A percentile compares a stretch with the other conserved stretches of the same genome.
phyloP scores from a whole-genome alignment of 257 asterid species.

The Agastache rugosa region DNA sequence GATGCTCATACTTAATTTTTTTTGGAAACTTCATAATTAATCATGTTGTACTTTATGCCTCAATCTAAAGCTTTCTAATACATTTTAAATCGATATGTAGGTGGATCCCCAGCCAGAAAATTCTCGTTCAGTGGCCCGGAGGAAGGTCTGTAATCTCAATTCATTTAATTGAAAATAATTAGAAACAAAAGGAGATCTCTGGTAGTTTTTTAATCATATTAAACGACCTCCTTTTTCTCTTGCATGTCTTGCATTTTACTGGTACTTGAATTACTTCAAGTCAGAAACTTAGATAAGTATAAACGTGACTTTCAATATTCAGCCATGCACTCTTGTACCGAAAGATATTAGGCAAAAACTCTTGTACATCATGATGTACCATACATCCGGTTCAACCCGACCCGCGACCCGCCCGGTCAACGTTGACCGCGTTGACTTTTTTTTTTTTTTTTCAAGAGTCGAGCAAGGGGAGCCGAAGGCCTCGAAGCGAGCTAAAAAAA shows the following conservation, averaged over 20 bases:
- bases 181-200: no score
- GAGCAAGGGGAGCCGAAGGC: no score
- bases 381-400: no score
- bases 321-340: background rate
- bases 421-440: no score
- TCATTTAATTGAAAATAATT: background rate
- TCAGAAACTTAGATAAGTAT: background rate
- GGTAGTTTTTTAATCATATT: background rate
- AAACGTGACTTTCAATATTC: background rate
- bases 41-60: background rate
- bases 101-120: constrained; percentile 63
- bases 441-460: no score
- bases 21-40: background rate
- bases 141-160: constrained; percentile 56
- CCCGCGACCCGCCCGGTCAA: no score
- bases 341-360: background rate
- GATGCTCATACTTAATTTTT: background rate
- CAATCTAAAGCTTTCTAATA: constrained; percentile 19
- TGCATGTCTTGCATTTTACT: background rate
- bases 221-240: background rate
- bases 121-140: constrained; percentile 57
- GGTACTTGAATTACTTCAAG: background rate
- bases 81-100: constrained; percentile 42
- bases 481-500: no score
- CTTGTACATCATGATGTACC: no score